Conservation (phyloP, 805 yeast species). For the Candida glaebosa region DNA sequence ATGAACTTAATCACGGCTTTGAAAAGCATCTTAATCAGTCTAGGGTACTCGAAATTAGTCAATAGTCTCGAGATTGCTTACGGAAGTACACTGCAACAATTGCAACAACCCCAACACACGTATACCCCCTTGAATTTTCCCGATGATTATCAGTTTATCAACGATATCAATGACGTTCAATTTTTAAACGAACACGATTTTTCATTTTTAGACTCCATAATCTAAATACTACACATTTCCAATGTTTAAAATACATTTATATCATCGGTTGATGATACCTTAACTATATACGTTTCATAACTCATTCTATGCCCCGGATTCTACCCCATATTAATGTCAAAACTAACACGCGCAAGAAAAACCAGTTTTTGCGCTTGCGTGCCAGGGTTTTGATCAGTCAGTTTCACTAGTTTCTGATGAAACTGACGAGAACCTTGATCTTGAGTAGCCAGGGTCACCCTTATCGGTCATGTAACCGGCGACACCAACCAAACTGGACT, state of each 20-base stretch:
- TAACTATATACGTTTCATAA: background rate
- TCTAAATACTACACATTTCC: background rate
- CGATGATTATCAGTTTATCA: conserved; percentile 9
- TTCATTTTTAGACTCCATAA: background rate
- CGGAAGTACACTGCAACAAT: background rate
- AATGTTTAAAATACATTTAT: background rate
- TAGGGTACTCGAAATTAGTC: conserved; percentile 3
- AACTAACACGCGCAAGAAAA: background rate
- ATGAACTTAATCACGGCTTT: conserved; percentile 6
- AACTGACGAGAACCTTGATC: conserved; percentile 2
- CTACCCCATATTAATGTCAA: background rate
- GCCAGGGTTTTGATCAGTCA: too few species aligned
- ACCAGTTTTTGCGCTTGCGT: background rate
- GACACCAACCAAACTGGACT: background rate
- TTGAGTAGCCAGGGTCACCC: background rate
- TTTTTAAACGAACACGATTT: conserved; percentile 7
- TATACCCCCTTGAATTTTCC: conserved; percentile 4
- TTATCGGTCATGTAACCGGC: conserved; percentile 1
- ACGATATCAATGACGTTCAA: conserved; percentile 8
- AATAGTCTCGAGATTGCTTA: background rate
- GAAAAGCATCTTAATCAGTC: conserved; percentile 1
- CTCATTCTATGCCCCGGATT: background rate
- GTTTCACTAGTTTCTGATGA: conserved; percentile 3
- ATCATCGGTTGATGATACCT: background rate
- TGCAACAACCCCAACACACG: background rate